Evolutionary conservation across 306 rosid genomes (phyloP).

Genomic region (Citrullus colocynthis): DNA sequence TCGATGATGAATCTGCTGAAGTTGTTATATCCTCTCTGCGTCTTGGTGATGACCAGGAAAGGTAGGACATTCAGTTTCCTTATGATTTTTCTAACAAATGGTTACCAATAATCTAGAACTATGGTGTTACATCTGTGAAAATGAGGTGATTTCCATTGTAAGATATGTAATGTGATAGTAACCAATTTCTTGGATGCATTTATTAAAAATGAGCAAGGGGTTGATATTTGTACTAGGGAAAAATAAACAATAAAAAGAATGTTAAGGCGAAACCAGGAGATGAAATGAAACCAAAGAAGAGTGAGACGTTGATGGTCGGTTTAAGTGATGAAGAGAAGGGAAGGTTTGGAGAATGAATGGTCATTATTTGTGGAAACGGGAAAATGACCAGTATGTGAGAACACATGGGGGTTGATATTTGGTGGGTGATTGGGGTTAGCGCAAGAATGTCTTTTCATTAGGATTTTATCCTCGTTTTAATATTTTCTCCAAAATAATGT

Average conservation of each 20-base stretch:
- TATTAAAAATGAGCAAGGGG: neutral
- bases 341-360: neutral
- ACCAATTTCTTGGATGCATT: neutral
- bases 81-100: neutral
- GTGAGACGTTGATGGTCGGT: neutral
- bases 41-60: conserved; percentile 92
- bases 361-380: neutral
- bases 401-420: neutral
- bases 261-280: neutral
- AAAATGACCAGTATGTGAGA: neutral
- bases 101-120: neutral
- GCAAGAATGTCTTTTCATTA: neutral
- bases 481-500: neutral
- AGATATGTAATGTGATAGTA: neutral
- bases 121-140: neutral
- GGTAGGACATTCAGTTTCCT: conserved; percentile 30
- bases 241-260: neutral
- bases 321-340: neutral
- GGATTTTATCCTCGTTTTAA: neutral
- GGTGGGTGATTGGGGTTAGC: neutral
- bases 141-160: neutral
- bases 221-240: neutral
- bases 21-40: conserved; percentile 93
- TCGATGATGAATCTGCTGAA: conserved; percentile 99
- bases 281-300: neutral